Evolutionary conservation across 257 asterid genomes (phyloP).

Genomic region (Penstemon newberryi): DNA sequence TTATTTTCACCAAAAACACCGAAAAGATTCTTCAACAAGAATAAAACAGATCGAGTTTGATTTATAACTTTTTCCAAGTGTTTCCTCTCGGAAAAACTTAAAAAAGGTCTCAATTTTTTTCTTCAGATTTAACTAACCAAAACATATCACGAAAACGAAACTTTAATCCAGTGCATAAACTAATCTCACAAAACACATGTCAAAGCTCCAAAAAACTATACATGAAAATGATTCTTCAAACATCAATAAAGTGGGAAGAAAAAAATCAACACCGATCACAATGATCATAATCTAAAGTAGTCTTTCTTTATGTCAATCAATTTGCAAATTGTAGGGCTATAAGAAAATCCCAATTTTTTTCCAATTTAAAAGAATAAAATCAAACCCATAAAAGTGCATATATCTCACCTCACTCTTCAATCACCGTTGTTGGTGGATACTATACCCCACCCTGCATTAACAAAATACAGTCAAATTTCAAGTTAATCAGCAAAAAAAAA

Average conservation of each 20-base stretch:
- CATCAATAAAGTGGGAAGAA: background rate
- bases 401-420: background rate
- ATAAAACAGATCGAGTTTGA: too few relatives aligned
- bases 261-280: background rate
- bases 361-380: background rate
- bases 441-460: background rate
- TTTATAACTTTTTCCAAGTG: too few relatives aligned
- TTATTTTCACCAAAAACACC: background rate
- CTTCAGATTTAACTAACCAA: too few relatives aligned
- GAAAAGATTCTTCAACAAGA: background rate
- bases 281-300: background rate
- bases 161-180: too few relatives aligned
- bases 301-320: background rate
- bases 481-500: background rate
- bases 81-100: too few relatives aligned
- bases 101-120: too few relatives aligned
- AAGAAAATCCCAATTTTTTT: too few relatives aligned
- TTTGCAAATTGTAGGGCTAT: background rate
- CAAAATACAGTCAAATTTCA: background rate
- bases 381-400: slow-evolving; percentile 4
- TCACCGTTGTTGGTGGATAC: background rate
- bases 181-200: background rate
- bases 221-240: background rate
- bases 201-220: background rate
- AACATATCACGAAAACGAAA: too few relatives aligned